Base-by-base conservation (phyloP, 257 asterid genomes). In the Mitragyna speciosa region DNA sequence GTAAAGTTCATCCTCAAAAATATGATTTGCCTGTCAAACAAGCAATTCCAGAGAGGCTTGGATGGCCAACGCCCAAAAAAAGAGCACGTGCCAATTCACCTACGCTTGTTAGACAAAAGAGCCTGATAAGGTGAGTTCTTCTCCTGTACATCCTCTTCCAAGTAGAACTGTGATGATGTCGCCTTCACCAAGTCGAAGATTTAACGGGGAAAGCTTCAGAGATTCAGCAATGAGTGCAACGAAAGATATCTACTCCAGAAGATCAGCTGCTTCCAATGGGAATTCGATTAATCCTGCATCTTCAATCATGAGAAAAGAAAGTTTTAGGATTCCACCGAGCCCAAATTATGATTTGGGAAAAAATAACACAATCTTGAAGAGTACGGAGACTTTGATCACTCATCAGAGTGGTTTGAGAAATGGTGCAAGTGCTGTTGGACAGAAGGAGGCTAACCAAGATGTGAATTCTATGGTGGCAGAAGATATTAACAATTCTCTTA, bases 181-280 rank as follows among this genome's bases (percentile, higher is more conserved):
- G 1, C 96, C 98, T n/a, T 92, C 98, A 49, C 97, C 94, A 1
- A 87, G 91, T 65, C 83, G 97, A 30, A 85, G 90, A 81, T 87
- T 89, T 59, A 85, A 45, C 31, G 86, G 82, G 36, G 93, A 90
- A 14, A 84, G 76, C 58, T 51, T 76, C 58, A 77, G 85, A 54
- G 82, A 81, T 30, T 72, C 83, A 41, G 56, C 83, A 0, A 45
- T 83, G 6, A 81, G 71, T 20, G 80, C 77, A 24, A 45, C 76
- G 7, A 78, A 65, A 52, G 86, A 82, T 24, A 76, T 69, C 70
- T 76, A 75, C 47, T 70, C 77, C 79, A 82, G 82, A 70, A 65
- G 84, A 28, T 76, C 77, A 30, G 28, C 54, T 39, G 65, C 66
- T 76, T 64, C 85, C 3, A 88, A 80, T 72, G 81, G 81, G 26